Base-by-base conservation (phyloP, 805 yeast species). In the Huiozyma sinensis region DNA sequence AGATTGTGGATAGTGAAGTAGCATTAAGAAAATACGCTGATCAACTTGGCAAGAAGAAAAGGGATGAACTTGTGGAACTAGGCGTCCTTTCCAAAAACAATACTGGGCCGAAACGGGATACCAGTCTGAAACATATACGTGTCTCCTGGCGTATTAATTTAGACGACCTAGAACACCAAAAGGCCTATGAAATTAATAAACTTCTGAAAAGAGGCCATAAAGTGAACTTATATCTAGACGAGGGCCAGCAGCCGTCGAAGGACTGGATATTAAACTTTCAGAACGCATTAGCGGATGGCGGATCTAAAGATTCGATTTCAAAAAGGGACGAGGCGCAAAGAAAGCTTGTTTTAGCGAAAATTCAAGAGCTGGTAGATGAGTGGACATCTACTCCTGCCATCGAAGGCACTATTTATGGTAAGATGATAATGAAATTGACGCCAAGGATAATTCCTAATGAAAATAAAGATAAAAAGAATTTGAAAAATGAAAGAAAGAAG, bases 61-160 rank as follows among this genome's bases (percentile, higher is more conserved):
- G 53, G 13, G 40, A 51, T 42, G 63, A 62, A 36, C 43, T 62
- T 27, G 43, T 45, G 3, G 47, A 44, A 9, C 31, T 50, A 46
- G 63, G 63, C 4, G 38, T 49, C 3, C 40, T 47, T 8, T 41
- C 35, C 17, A 55, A 47, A 33, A 46, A 45, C 38, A 35, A 42
- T 8, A 27, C 36, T 17, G 24, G 24, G 24, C 24, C 24, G 24
- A 54, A 50, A 4, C 29, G 10, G 7, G 66, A 61, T 11, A 46
- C 51, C 0, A 66, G 68, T 31, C 48, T 67, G n/a, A 77, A 77
- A 50, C 60, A 69, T 31, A 60, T 78, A 32, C 70, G 70, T 37
- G 56, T 78, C 4, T 69, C 77, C 8, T 78, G 83, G 83, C 70
- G 72, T 39, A 77, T 77, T 17, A 70, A 72, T n/a, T 57, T 63